A percentile compares a stretch with the other conserved stretches of the same genome.
Conservation (phyloP, 148 eudicot genomes). For the Chenopodium album region DNA sequence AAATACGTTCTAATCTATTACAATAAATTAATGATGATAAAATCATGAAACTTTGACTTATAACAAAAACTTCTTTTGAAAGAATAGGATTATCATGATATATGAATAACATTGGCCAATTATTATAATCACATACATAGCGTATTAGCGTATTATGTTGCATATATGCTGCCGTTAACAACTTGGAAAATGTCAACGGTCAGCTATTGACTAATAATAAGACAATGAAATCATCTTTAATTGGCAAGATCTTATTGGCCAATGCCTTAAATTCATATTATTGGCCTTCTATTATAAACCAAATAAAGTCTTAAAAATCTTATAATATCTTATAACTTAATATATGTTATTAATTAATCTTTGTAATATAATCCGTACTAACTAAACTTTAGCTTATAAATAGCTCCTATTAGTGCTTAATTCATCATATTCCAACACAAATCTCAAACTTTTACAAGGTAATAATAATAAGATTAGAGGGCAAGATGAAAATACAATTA, state of each 20-base stretch:
- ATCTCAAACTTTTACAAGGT: background rate
- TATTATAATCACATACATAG: background rate
- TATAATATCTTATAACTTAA: background rate
- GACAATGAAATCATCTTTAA: background rate
- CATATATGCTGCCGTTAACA: background rate
- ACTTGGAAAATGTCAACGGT: background rate
- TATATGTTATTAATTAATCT: background rate
- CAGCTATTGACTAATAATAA: background rate
- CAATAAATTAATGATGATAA: too few species aligned
- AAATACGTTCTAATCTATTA: too few species aligned
- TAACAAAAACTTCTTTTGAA: background rate
- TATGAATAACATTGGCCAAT: background rate
- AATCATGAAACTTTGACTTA: background rate
- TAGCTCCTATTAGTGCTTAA: background rate
- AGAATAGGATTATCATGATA: background rate
- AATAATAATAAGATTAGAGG: background rate
- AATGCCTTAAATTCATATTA: background rate
- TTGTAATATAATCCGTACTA: background rate
- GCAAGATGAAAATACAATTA: conserved; percentile 3
- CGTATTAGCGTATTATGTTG: background rate
- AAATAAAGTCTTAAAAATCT: background rate
- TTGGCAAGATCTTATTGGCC: background rate
- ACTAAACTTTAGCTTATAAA: conserved; percentile 12
- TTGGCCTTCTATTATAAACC: background rate
- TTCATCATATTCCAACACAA: background rate